These are phyloP conservation scores for Paraleonurus japonicus DNA, from an alignment of 257 asterid species.

Conservation along the genomic window DNA sequence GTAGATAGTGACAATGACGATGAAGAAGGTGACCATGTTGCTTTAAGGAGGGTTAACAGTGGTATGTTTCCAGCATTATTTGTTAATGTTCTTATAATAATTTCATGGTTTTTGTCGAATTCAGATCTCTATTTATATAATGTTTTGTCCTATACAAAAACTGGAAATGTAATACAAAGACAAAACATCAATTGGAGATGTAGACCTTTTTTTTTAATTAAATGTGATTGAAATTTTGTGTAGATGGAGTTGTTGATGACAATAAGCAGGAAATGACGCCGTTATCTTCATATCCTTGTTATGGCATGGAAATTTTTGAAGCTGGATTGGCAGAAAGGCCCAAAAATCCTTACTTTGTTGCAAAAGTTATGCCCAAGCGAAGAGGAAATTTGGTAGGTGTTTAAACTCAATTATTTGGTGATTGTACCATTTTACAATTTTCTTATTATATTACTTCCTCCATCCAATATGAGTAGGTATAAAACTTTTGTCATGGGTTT, in stretches of 20 bases:
- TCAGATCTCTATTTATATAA: background rate
- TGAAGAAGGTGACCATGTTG: no score
- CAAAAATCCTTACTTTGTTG: background rate
- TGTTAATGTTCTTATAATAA: background rate
- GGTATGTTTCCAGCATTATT: background rate
- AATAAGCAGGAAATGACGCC: background rate
- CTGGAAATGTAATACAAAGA: no score
- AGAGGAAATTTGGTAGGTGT: background rate
- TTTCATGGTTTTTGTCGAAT: background rate
- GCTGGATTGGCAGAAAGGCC: conserved; percentile 1
- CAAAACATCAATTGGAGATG: no score
- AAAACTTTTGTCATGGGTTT: no score
- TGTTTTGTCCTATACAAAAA: no score
- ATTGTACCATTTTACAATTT: background rate
- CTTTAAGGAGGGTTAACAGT: background rate
- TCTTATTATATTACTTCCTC: no score
- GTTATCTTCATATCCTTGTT: background rate
- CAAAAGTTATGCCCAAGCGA: background rate
- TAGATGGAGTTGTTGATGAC: background rate
- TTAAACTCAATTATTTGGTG: background rate
- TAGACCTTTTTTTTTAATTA: no score
- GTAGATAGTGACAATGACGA: background rate
- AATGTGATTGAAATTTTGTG: background rate
- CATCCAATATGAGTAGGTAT: no score
- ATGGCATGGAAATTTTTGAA: conserved; percentile 1